Conservation (phyloP, 2,329 filamentous ascomycete genomes). For the Alternaria brassicicola region DNA sequence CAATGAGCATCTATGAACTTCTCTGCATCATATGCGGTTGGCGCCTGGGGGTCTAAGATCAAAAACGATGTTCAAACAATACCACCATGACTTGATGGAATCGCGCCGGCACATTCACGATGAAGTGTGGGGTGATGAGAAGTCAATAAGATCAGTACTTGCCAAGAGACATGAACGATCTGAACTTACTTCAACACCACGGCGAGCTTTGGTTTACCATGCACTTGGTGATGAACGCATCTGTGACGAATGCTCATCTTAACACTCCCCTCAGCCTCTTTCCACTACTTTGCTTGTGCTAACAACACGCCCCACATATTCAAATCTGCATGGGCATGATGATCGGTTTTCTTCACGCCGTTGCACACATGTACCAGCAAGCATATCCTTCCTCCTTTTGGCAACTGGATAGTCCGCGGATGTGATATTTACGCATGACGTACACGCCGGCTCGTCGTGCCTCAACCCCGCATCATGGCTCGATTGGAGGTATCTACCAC, state of each 20-base stretch:
- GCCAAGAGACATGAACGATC: constrained; percentile 6
- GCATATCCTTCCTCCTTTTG: neutral
- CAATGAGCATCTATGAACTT: constrained; percentile 50
- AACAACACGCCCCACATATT: neutral
- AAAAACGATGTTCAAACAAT: constrained; percentile 50
- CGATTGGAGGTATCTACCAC: constrained; percentile 11
- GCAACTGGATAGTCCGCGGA: constrained; percentile 7
- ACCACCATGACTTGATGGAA: constrained; percentile 40
- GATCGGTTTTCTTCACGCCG: neutral
- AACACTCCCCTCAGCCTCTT: neutral
- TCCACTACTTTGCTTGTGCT: neutral
- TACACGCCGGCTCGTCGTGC: constrained; percentile 14
- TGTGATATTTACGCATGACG: constrained; percentile 20
- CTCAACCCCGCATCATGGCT: constrained; percentile 26
- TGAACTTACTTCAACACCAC: constrained; percentile 7
- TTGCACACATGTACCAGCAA: neutral
- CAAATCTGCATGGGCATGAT: neutral
- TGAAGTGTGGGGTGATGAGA: constrained; percentile 11
- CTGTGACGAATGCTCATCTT: constrained; percentile 1
- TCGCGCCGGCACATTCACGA: constrained; percentile 9
- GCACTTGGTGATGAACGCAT: neutral
- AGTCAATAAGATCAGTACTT: constrained; percentile 12
- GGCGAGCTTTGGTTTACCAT: neutral
- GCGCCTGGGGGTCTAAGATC: constrained; percentile 48
- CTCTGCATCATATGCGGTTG: constrained; percentile 49